phyloP scores from a whole-genome alignment of 176 grass and related monocot genomes.

The Chloris gayana region DNA sequence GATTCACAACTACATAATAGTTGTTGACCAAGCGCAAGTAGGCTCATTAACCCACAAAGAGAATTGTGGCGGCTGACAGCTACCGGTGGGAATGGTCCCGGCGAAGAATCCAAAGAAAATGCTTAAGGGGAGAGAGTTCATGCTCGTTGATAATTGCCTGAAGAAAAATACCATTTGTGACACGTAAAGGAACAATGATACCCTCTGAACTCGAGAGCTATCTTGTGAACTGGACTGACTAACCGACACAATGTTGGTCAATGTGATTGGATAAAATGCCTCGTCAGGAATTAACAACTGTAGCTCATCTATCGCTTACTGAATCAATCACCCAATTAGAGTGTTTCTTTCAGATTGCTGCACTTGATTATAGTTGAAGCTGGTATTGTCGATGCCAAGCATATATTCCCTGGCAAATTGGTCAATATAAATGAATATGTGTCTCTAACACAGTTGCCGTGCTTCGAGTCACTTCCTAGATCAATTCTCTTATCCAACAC shows the following conservation, averaged over 20 bases:
- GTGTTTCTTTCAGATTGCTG: neutral
- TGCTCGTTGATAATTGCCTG: neutral
- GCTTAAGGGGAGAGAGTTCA: neutral
- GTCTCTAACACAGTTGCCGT: neutral
- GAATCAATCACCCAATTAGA: neutral
- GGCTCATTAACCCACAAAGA: neutral
- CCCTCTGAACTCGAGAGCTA: neutral
- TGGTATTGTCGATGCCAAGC: slow-evolving; percentile 5
- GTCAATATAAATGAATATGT: neutral
- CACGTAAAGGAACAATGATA: neutral
- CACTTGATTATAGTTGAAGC: slow-evolving; percentile 6
- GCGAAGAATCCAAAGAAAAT: neutral
- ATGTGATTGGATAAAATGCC: neutral
- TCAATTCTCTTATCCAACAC: neutral
- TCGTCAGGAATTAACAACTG: neutral
- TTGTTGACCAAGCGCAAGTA: neutral
- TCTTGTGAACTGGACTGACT: slow-evolving; percentile 7
- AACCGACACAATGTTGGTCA: slow-evolving; percentile 11
- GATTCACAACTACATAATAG: neutral
- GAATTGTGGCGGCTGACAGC: slow-evolving; percentile 21
- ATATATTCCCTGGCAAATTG: neutral
- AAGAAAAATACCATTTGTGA: neutral
- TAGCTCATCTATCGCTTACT: neutral
- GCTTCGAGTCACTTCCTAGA: neutral
- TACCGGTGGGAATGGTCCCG: neutral